Percentiles rank a stretch among this genome's conserved stretches.
phyloP scores from a whole-genome alignment of 2,329 filamentous ascomycete genomes.

The Colletotrichum camelliae region DNA sequence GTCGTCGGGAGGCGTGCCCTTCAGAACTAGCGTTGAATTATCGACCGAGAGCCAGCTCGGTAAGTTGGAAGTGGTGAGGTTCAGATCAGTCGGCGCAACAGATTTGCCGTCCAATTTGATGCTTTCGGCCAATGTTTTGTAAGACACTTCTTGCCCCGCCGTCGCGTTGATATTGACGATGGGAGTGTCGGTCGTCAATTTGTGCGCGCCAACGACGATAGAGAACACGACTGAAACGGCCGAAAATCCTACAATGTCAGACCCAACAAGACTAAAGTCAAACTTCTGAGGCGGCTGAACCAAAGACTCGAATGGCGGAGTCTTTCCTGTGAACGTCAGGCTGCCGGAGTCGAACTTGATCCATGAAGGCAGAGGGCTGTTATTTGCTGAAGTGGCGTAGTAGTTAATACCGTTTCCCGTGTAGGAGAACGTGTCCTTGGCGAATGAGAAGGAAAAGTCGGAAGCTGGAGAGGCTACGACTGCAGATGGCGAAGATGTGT shows the following conservation, averaged over 20 bases:
- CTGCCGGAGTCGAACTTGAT: conserved; percentile 70
- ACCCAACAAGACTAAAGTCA: conserved; percentile 75
- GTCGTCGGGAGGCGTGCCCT: conserved; percentile 66
- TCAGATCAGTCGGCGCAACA: conserved; percentile 55
- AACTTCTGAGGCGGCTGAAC: conserved; percentile 75
- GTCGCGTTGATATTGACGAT: conserved; percentile 63
- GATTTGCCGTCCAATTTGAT: conserved; percentile 64
- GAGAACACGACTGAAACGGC: conserved; percentile 70
- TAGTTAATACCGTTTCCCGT: conserved; percentile 64
- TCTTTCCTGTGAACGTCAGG: conserved; percentile 74
- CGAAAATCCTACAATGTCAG: conserved; percentile 80
- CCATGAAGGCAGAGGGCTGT: conserved; percentile 88
- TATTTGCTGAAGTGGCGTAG: conserved; percentile 77
- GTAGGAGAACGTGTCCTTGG: conserved; percentile 67
- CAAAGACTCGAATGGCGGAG: conserved; percentile 68
- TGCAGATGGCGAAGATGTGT: conserved; percentile 64
- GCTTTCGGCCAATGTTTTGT: conserved; percentile 52
- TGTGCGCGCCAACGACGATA: conserved; percentile 74
- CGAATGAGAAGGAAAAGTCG: conserved; percentile 59
- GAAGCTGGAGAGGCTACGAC: conserved; percentile 61
- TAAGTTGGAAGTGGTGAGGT: conserved; percentile 53
- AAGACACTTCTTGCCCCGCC: conserved; percentile 55
- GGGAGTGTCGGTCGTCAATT: conserved; percentile 67
- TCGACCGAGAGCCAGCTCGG: conserved; percentile 77
- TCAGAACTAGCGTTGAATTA: conserved; percentile 62